Base-by-base conservation (phyloP, 2,329 filamentous ascomycete species). In the Domatiomyces globalis region DNA sequence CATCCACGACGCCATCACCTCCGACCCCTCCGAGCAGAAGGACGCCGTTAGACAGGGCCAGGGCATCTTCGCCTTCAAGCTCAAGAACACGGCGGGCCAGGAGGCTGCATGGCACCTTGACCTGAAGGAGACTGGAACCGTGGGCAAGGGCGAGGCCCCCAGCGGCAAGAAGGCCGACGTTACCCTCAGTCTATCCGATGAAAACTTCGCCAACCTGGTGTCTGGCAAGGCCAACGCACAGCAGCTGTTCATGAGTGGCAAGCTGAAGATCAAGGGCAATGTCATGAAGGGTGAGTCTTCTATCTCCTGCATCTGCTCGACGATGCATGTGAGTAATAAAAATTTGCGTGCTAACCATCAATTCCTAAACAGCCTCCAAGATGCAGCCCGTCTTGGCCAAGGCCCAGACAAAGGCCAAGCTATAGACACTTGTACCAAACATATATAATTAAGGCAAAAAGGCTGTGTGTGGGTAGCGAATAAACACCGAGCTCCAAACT, bases 231-330 rank as follows among this genome's bases (percentile, higher is more conserved):
- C 86, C 62, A 95, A 95, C 66, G 88, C 92, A 52, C 92, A 98
- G 77, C 82, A 83, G 62, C 74, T 98, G 58, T 95, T 96, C 73
- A 96, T 98, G 90, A 80, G 80, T n/a, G 92, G 92, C 63, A 95
- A 95, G 78, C 77, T 98, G 66, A 98, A 96, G 85, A 80, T 96
- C 67, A 94, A 88, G 80, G 92, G 92, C 57, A 88, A 96, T 68
- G 81, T 96, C 55, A 96, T 96, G 90, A 95, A 95, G 80, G 69
- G 56, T 57, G 46, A 49, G 43, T 17, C n/a, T 27, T 48, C 46
- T 10, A 2, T 29, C 42, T n/a, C n/a, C 3, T 1, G 20, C 15
- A 1, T 5, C 18, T 42, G 19, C 12, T 4, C 6, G 3, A 39
- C 10, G 17, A 33, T 50, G 49, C 15, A 49, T 51, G 85, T 20